These are phyloP conservation scores for Cyberlindnera nakhonratchasimensis DNA, from an alignment of 805 yeast genomes.

Conservation along the genomic window DNA sequence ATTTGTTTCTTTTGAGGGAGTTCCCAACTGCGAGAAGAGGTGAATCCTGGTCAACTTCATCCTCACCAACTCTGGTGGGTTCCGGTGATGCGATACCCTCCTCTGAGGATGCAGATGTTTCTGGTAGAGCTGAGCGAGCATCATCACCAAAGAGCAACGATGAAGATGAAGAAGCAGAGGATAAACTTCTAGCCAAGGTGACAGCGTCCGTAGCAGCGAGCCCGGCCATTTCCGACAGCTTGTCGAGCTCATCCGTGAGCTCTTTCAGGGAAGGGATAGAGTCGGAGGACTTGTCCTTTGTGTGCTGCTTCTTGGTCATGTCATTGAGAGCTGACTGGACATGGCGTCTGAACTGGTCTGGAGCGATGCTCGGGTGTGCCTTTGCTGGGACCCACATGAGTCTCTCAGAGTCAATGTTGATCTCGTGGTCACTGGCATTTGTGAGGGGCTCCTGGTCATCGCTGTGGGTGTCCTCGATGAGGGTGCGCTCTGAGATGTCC, in stretches of 20 bases:
- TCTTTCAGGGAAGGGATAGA: constrained; percentile 64
- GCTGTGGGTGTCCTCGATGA: constrained; percentile 14
- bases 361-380: constrained; percentile 92
- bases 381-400: constrained; percentile 95
- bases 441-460: neutral
- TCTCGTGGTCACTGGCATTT: constrained; percentile 27
- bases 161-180: constrained; percentile 61
- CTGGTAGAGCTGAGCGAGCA: neutral
- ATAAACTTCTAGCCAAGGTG: constrained; percentile 74
- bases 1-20: constrained; percentile 43
- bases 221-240: constrained; percentile 72
- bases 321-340: constrained; percentile 44
- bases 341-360: constrained; percentile 73
- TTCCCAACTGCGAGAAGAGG: constrained; percentile 25
- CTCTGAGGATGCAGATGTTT: neutral
- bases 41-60: constrained; percentile 27
- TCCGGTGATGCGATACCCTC: neutral
- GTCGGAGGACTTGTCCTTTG: constrained; percentile 13
- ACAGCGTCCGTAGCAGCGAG: constrained; percentile 77
- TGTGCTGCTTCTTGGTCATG: constrained; percentile 19
- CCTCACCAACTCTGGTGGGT: constrained; percentile 5
- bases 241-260: constrained; percentile 71
- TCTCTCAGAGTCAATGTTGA: constrained; percentile 32
- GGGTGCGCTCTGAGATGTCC: constrained; percentile 11
- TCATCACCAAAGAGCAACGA: constrained; percentile 16